Evolutionary conservation across 2,329 filamentous ascomycete species (phyloP).

Genomic region (Chalaropsis ovoidea): DNA sequence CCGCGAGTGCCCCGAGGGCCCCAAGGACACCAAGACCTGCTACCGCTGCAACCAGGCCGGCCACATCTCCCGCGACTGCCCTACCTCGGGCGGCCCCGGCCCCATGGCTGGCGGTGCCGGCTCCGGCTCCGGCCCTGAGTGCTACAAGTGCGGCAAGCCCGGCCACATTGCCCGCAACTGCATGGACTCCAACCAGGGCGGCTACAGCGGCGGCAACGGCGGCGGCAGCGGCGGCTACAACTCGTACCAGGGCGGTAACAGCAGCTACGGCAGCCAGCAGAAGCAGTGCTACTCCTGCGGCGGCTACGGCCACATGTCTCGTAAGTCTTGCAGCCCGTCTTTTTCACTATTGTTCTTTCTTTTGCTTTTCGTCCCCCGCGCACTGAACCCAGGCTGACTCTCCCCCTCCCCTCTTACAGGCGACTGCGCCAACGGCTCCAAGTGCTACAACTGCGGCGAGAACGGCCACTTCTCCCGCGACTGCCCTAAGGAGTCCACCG

Average conservation of each 20-base stretch:
- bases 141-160: conserved; percentile 96
- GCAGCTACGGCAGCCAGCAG: conserved; percentile 43
- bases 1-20: conserved; percentile 81
- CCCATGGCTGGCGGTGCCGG: conserved; percentile 40
- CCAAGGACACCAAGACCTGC: conserved; percentile 75
- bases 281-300: conserved; percentile 99
- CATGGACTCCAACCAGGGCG: conserved; percentile 52
- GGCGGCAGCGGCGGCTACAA: conserved; percentile 39
- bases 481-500: conserved; percentile 79
- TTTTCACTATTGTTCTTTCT: no score
- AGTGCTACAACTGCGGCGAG: conserved; percentile 98
- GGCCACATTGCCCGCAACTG: conserved; percentile 95
- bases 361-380: no score
- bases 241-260: conserved; percentile 31
- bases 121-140: conserved; percentile 53
- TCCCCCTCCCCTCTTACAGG: conserved; percentile 36
- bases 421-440: conserved; percentile 97
- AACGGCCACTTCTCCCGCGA: conserved; percentile 91
- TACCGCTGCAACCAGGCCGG: conserved; percentile 72
- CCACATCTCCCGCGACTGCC: conserved; percentile 87
- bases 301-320: conserved; percentile 91
- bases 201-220: conserved; percentile 41
- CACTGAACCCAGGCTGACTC: neutral
- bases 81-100: conserved; percentile 41
- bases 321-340: conserved; percentile 39